Evolutionary conservation across 495 filamentous ascomycete species (phyloP), one percentile per base, ranked within the genome.

Genomic region (Platismatia glauca): DNA sequence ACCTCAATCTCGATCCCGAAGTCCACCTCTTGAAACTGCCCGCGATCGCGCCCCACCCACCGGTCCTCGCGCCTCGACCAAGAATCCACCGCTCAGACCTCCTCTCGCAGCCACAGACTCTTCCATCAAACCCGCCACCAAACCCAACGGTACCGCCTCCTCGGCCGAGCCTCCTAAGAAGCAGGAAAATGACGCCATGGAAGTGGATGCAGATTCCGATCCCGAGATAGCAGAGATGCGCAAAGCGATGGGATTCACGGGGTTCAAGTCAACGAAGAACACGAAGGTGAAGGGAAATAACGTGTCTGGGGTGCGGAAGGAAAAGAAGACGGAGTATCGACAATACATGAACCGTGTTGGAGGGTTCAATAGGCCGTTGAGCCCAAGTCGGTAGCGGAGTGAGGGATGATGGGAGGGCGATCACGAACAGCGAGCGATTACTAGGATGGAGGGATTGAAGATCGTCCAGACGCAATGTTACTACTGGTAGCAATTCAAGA

Each of bases 271-370:
- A 22, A 97, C 94, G 39, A 95, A 97, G 71, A 82, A 88, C 62
- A 91, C 89, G 66, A 97, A 97, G 71, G 86, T 98, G 0, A 80
- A 84, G 11, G 94, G 94, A 9, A 98, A 98, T 70, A 82, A 96
- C 68, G 83, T 90, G 59, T 91, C 87, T 57, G 89, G 79, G 8
- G 85, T 96, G 35, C 77, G 87, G 63, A 97, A 95, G 80, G 93
- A 95, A 77, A 97, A 95, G 85, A 90, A 90, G 81, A 89, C 87
- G 8, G 84, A 95, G 80, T 97, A 97, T 71, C 80, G 94, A 71
- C 94, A 98, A 82, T 98, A 98, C 73, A 98, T 98, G 94, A 98
- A 98, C 73, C 87, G 94, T 60, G 75, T 85, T n/a, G 93, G 93
- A 53, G 94, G 94, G 50, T 98, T 98, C 80, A 98, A 98, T 74